These are phyloP conservation scores for Aspergillus oerlinghausenensis DNA, from an alignment of 2,329 filamentous ascomycete species.

Conservation along the genomic window DNA sequence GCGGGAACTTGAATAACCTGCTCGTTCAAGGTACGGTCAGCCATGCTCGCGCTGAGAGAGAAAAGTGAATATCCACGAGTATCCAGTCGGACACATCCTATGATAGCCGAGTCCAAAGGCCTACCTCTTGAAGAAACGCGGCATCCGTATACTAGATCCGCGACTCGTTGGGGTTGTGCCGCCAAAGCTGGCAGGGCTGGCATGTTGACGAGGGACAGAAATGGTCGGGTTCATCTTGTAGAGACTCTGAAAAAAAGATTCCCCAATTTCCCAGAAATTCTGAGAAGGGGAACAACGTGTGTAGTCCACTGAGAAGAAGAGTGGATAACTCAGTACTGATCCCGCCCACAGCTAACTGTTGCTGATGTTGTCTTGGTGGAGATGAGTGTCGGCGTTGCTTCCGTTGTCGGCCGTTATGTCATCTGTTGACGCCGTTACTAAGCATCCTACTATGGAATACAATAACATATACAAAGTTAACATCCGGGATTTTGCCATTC, in stretches of 20 bases:
- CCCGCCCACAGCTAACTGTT: background rate
- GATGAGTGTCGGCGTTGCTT: background rate
- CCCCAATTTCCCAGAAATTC: constrained; percentile 1
- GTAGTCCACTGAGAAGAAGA: background rate
- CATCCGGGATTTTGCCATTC: background rate
- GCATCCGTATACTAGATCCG: constrained; percentile 54
- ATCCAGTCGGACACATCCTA: background rate
- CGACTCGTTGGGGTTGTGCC: constrained; percentile 46
- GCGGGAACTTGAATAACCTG: constrained; percentile 65
- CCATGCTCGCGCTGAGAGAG: background rate
- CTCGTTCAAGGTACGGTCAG: constrained; percentile 8
- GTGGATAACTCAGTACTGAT: constrained; percentile 6
- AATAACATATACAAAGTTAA: no score
- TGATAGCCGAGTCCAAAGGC: background rate
- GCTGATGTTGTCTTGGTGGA: background rate
- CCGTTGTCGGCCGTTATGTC: background rate
- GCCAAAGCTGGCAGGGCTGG: constrained; percentile 50
- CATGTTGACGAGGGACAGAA: constrained; percentile 55
- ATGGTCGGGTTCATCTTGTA: constrained; percentile 56
- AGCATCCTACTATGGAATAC: no score
- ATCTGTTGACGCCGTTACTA: background rate
- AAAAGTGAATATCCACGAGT: background rate
- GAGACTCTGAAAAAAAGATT: constrained; percentile 7
- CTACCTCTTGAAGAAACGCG: constrained; percentile 62
- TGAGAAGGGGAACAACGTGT: background rate